Evolutionary conservation across 1,284 basidiomycete genomes (phyloP).

Genomic region (Chondrostereum purpureum): DNA sequence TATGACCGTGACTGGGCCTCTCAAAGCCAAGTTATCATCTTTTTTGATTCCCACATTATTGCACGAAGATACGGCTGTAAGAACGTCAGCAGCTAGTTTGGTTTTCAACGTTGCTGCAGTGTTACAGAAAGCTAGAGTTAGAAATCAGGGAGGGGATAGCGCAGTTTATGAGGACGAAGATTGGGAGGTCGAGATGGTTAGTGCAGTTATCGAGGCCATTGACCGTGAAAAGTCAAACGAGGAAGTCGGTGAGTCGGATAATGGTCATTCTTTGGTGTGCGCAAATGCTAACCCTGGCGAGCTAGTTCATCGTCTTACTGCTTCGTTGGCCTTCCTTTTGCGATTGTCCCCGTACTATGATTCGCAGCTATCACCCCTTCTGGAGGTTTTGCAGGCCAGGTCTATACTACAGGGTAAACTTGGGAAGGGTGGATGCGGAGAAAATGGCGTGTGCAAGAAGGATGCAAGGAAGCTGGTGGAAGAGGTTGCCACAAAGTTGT

Average conservation of each 20-base stretch:
- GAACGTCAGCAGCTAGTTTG: slow-evolving; percentile 75
- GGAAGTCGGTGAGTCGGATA: slow-evolving; percentile 72
- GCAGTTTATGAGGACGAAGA: slow-evolving; percentile 56
- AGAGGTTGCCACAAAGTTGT: slow-evolving; percentile 55
- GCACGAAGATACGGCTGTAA: slow-evolving; percentile 60
- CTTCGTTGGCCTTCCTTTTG: slow-evolving; percentile 67
- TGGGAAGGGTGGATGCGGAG: slow-evolving; percentile 38
- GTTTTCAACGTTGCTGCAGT: slow-evolving; percentile 70
- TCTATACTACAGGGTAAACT: slow-evolving; percentile 49
- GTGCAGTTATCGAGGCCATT: slow-evolving; percentile 72
- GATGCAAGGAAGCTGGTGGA: slow-evolving; percentile 55
- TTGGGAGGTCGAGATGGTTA: slow-evolving; percentile 79
- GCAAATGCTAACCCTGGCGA: neutral
- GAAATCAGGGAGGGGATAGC: slow-evolving; percentile 34
- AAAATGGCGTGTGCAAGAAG: slow-evolving; percentile 51
- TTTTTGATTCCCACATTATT: slow-evolving; percentile 64
- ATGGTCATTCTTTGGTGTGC: neutral
- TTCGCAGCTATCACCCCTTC: slow-evolving; percentile 41
- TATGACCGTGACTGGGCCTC: slow-evolving; percentile 35
- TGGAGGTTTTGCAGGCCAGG: slow-evolving; percentile 67
- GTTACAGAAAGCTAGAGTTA: slow-evolving; percentile 54
- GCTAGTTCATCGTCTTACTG: slow-evolving; percentile 73
- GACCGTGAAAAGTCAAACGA: slow-evolving; percentile 64
- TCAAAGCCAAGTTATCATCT: slow-evolving; percentile 33
- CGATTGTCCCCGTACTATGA: slow-evolving; percentile 64